Percentiles rank a stretch among this genome's conserved stretches.
phyloP scores from a whole-genome alignment of 441 rosid species.

The Erysimum cheiri region DNA sequence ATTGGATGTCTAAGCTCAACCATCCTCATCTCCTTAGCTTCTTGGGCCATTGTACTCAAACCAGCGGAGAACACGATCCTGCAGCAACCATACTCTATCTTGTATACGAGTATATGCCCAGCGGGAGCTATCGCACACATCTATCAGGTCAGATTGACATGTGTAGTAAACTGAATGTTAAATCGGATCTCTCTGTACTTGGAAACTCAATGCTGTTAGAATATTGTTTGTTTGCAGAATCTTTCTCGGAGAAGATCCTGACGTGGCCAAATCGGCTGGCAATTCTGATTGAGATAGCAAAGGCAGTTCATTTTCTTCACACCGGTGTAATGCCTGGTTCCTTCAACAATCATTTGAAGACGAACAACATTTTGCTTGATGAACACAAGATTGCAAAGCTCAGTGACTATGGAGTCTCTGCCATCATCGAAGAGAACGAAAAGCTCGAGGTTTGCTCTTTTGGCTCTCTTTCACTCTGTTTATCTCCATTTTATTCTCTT shows the following conservation, averaged over 20 bases:
- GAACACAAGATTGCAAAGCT: slow-evolving; percentile 87
- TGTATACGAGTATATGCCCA: slow-evolving; percentile 69
- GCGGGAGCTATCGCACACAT: slow-evolving; percentile 71
- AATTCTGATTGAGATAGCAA: slow-evolving; percentile 81
- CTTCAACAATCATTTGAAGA: slow-evolving; percentile 71
- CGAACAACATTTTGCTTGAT: slow-evolving; percentile 83
- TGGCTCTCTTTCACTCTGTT: slow-evolving; percentile 24
- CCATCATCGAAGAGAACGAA: slow-evolving; percentile 69
- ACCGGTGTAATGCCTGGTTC: slow-evolving; percentile 86
- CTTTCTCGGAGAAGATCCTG: slow-evolving; percentile 68
- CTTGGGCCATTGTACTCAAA: slow-evolving; percentile 81
- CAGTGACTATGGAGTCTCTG: slow-evolving; percentile 88
- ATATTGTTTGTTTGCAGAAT: slow-evolving; percentile 54
- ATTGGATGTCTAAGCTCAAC: slow-evolving; percentile 80
- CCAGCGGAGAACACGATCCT: slow-evolving; percentile 56
- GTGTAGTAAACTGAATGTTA: slow-evolving; percentile 16
- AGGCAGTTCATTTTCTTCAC: slow-evolving; percentile 95
- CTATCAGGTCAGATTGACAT: slow-evolving; percentile 68
- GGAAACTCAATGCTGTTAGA: slow-evolving; percentile 2
- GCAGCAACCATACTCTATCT: slow-evolving; percentile 63
- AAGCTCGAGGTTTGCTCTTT: slow-evolving; percentile 66
- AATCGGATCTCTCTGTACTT: slow-evolving; percentile 3
- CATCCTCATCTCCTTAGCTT: slow-evolving; percentile 91
- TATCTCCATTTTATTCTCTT: slow-evolving; percentile 11
- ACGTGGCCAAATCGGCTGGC: slow-evolving; percentile 88